A percentile compares a stretch with the other conserved stretches of the same genome.
Evolutionary conservation across 495 filamentous ascomycete genomes (phyloP).

Genomic region (Hyaloscypha bicolor): DNA sequence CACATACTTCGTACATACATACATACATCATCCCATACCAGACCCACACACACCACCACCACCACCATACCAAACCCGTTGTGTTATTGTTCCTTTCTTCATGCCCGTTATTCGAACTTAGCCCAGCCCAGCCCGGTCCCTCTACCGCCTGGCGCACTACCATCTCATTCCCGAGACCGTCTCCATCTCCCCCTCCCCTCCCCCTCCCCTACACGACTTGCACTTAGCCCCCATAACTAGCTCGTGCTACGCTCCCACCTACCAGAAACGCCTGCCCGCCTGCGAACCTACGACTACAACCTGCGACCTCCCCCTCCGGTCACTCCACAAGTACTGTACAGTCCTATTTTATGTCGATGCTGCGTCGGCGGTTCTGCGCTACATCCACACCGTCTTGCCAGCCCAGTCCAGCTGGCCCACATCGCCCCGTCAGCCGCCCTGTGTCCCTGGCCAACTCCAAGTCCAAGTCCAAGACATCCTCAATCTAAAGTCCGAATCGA

Average conservation of each 20-base stretch:
- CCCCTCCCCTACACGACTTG: neutral
- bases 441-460: neutral
- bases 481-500: constrained; percentile 16
- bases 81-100: too few species aligned
- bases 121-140: neutral
- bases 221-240: neutral
- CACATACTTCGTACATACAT: too few species aligned
- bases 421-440: constrained; percentile 6
- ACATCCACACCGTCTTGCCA: neutral
- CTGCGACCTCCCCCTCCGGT: neutral
- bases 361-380: neutral
- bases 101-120: neutral
- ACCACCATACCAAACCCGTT: too few species aligned
- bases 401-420: neutral
- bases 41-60: too few species aligned
- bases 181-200: neutral
- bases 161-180: neutral
- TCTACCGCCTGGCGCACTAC: neutral
- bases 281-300: neutral
- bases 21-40: too few species aligned
- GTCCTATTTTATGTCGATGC: neutral
- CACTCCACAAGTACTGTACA: neutral
- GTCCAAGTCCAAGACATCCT: constrained; percentile 4
- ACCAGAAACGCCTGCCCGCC: neutral
- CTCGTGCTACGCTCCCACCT: constrained; percentile 1